These are phyloP conservation scores for Phaeolepiota aurea DNA, from an alignment of 768 basidiomycete species.

Conservation along the genomic window DNA sequence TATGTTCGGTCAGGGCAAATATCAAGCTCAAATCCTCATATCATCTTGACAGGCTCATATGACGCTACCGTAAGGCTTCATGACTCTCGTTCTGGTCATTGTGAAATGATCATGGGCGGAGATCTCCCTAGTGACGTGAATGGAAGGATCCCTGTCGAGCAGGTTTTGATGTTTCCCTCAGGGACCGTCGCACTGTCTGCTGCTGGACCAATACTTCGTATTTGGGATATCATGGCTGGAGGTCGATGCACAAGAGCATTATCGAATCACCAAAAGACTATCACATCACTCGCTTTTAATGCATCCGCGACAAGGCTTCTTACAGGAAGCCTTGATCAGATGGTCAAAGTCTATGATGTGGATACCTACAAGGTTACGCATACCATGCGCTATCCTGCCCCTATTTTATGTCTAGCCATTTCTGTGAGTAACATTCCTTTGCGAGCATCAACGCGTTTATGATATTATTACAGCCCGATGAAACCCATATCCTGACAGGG, in stretches of 20 bases:
- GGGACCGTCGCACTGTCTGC: constrained; percentile 78
- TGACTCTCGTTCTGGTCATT: constrained; percentile 76
- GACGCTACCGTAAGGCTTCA: constrained; percentile 86
- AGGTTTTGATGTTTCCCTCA: constrained; percentile 89
- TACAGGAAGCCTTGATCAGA: constrained; percentile 89
- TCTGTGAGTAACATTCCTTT: constrained; percentile 51
- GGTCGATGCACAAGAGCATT: constrained; percentile 84
- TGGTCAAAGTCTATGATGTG: constrained; percentile 99
- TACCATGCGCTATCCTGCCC: constrained; percentile 97
- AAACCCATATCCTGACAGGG: constrained; percentile 94
- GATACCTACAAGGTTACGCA: constrained; percentile 92
- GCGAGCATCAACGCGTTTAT: constrained; percentile 6
- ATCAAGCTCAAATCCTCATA: constrained; percentile 71
- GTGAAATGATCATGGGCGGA: constrained; percentile 72
- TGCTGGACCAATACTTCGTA: constrained; percentile 85
- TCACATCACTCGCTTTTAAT: constrained; percentile 84
- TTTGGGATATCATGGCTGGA: constrained; percentile 93
- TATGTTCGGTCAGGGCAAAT: constrained; percentile 94
- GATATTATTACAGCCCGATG: constrained; percentile 63
- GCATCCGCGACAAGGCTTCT: constrained; percentile 68
- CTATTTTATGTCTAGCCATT: constrained; percentile 81
- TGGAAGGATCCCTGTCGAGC: constrained; percentile 70
- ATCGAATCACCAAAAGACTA: constrained; percentile 97
- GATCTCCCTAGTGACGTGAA: constrained; percentile 15
- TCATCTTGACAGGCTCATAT: constrained; percentile 91